A percentile compares a stretch with the other conserved stretches of the same genome.
Evolutionary conservation across 139 green algal species (phyloP).

Genomic region (Parachlorella kessleri): DNA sequence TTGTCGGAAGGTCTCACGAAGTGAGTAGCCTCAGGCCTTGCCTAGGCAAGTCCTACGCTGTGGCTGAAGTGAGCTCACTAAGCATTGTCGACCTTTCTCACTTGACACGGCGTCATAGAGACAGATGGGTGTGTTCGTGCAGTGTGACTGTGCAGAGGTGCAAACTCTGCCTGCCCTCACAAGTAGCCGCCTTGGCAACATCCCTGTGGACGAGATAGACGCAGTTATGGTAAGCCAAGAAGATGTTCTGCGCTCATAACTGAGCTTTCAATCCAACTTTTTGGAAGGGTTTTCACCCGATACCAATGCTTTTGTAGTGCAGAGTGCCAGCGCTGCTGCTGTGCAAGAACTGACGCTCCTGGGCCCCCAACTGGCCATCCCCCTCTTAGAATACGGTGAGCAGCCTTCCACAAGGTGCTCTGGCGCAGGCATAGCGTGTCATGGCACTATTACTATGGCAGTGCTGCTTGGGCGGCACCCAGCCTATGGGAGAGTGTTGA

Average conservation of each 20-base stretch:
- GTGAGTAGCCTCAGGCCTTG: too few species aligned
- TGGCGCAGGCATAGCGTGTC: too few species aligned
- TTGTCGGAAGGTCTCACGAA: constrained; percentile 52
- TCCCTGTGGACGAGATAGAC: constrained; percentile 45
- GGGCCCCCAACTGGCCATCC: constrained; percentile 31
- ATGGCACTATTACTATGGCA: too few species aligned
- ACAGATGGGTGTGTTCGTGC: constrained; percentile 10
- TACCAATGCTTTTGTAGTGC: not conserved
- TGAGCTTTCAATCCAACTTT: too few species aligned
- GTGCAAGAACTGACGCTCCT: constrained; percentile 38
- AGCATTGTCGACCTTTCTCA: not conserved
- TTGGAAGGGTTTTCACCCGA: not conserved
- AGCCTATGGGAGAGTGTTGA: too few species aligned
- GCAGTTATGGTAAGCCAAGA: constrained; percentile 26
- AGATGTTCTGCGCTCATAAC: too few species aligned
- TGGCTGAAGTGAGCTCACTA: not conserved
- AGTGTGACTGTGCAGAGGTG: constrained; percentile 53
- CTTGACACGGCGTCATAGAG: too few species aligned
- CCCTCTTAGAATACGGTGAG: constrained; percentile 54
- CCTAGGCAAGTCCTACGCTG: too few species aligned
- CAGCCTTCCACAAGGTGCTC: too few species aligned
- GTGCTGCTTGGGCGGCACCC: too few species aligned
- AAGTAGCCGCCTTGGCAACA: constrained; percentile 36
- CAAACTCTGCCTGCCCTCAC: constrained; percentile 35
- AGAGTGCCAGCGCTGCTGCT: constrained; percentile 37